These are phyloP conservation scores for Schwanniomyces polymorphus DNA, from an alignment of 805 yeast genomes.

Conservation along the genomic window DNA sequence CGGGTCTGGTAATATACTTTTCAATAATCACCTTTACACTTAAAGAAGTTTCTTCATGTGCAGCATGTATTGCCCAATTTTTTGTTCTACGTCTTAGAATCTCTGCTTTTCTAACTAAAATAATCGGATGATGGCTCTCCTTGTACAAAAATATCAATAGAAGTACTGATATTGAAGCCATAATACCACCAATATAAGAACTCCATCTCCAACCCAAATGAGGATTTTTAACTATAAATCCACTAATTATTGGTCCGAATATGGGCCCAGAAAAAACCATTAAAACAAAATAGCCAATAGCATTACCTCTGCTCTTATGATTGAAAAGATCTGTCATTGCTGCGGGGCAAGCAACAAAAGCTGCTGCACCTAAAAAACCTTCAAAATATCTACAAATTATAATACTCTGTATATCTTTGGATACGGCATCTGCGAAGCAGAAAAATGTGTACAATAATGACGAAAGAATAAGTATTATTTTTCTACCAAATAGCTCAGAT, in stretches of 20 bases:
- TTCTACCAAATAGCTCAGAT: constrained; percentile 35
- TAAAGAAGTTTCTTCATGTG: constrained; percentile 36
- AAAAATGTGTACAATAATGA: constrained; percentile 38
- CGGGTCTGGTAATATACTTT: constrained; percentile 37
- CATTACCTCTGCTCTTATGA: constrained; percentile 67
- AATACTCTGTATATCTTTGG: constrained; percentile 74
- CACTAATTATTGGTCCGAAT: constrained; percentile 68
- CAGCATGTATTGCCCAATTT: constrained; percentile 39
- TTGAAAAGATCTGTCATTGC: constrained; percentile 80
- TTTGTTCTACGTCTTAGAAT: constrained; percentile 37
- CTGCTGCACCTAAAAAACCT: constrained; percentile 82
- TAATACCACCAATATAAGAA: constrained; percentile 48
- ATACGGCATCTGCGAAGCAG: constrained; percentile 69
- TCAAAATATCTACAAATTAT: constrained; percentile 77
- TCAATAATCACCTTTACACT: constrained; percentile 31
- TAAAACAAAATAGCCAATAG: constrained; percentile 67
- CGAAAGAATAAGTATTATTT: constrained; percentile 44
- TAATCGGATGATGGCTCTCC: constrained; percentile 42
- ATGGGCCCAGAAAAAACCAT: constrained; percentile 80
- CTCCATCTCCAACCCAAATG: constrained; percentile 59
- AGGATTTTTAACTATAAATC: constrained; percentile 37
- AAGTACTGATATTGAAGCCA: constrained; percentile 31
- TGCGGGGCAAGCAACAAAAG: constrained; percentile 79
- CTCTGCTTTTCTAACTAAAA: constrained; percentile 32
- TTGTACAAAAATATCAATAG: constrained; percentile 28